These are phyloP conservation scores for Chloris gayana DNA, from an alignment of 176 grass and related monocot species.

Conservation along the genomic window DNA sequence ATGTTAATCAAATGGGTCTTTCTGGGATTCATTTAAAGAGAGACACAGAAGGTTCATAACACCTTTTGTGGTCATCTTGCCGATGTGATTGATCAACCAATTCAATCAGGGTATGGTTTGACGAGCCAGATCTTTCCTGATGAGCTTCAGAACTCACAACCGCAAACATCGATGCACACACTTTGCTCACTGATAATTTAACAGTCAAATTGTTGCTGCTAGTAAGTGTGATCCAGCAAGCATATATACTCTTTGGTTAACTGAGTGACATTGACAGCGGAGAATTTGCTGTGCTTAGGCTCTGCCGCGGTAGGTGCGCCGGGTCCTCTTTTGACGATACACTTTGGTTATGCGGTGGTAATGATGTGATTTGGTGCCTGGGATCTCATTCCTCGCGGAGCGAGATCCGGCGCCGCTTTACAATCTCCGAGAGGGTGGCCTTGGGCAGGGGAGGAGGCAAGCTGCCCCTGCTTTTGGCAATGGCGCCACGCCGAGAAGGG, in stretches of 20 bases:
- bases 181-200: not conserved
- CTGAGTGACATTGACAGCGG: not conserved
- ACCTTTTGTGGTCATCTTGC: not conserved
- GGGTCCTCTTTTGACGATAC: conserved; percentile 4
- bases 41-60: not conserved
- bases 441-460: not conserved
- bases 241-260: not conserved
- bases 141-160: not conserved
- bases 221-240: not conserved
- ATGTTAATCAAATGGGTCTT: not conserved
- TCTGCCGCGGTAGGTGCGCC: conserved; percentile 4
- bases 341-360: conserved; percentile 26
- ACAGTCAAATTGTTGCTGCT: not conserved
- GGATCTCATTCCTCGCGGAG: conserved; percentile 42
- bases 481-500: conserved; percentile 19
- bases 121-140: not conserved
- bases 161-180: not conserved
- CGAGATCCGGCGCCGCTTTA: conserved; percentile 1
- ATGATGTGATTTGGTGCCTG: conserved; percentile 41
- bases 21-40: not conserved
- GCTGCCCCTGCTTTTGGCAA: conserved; percentile 8
- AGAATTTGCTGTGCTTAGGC: not conserved
- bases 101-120: not conserved
- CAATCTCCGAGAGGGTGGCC: conserved; percentile 4
- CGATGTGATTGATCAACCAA: conserved; percentile 25